These are phyloP conservation scores for Mortierella sp. DNA, from an alignment of 371 early-diverging fungal genomes.

Conservation along the genomic window DNA sequence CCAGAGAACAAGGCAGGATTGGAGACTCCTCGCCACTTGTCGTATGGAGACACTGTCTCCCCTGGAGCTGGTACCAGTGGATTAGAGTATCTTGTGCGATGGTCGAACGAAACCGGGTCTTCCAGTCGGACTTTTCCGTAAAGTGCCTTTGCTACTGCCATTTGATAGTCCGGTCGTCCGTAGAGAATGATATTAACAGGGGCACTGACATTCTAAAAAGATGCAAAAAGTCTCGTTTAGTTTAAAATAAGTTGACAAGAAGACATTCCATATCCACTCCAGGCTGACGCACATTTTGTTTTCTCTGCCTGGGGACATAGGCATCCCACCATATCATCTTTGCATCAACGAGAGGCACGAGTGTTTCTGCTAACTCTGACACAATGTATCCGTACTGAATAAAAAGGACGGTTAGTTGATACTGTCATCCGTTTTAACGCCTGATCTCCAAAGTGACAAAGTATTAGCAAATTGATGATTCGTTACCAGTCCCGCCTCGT, in stretches of 20 bases:
- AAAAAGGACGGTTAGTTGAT: neutral
- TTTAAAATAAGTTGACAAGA: neutral
- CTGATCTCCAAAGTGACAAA: neutral
- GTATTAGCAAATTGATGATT: neutral
- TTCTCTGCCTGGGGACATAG: constrained; percentile 39
- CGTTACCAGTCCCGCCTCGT: constrained; percentile 39
- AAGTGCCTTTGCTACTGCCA: constrained; percentile 42
- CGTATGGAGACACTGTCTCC: constrained; percentile 44
- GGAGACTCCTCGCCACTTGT: constrained; percentile 36
- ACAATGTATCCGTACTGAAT: constrained; percentile 54
- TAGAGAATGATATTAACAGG: constrained; percentile 55
- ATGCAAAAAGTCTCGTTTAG: neutral
- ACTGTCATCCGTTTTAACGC: neutral
- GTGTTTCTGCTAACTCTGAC: constrained; percentile 48
- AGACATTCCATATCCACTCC: neutral
- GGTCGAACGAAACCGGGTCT: constrained; percentile 52
- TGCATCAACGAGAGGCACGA: constrained; percentile 56
- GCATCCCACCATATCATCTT: constrained; percentile 58
- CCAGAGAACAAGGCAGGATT: constrained; percentile 13
- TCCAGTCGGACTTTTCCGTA: constrained; percentile 41
- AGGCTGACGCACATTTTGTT: constrained; percentile 33
- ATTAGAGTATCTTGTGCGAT: constrained; percentile 40
- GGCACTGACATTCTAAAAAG: constrained; percentile 46
- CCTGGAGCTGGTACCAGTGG: constrained; percentile 50
- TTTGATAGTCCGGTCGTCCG: constrained; percentile 36